phyloP scores from a whole-genome alignment of 1,284 basidiomycete genomes.

The Pseudozyma tsukubaensis region DNA sequence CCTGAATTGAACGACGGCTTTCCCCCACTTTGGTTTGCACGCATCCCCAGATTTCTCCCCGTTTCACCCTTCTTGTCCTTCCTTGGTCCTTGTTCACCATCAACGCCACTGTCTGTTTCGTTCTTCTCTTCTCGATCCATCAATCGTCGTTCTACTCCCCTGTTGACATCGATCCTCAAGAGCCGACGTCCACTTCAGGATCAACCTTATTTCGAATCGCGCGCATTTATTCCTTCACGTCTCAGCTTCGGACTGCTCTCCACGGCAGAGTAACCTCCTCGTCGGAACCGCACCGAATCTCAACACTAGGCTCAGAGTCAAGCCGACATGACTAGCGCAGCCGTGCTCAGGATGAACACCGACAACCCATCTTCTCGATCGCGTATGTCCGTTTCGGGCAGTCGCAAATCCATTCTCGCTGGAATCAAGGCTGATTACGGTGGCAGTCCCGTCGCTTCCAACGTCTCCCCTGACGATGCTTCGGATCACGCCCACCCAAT shows the following conservation, averaged over 20 bases:
- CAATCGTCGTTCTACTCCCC: neutral
- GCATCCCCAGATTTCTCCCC: too few relatives aligned
- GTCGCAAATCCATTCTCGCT: slow-evolving; percentile 43
- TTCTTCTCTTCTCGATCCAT: neutral
- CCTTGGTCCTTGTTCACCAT: too few relatives aligned
- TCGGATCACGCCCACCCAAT: slow-evolving; percentile 22
- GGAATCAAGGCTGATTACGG: slow-evolving; percentile 27
- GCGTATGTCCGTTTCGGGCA: slow-evolving; percentile 29
- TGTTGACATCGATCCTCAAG: too few relatives aligned
- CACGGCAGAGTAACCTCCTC: too few relatives aligned
- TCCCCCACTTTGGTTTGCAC: too few relatives aligned
- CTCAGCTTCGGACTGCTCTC: too few relatives aligned
- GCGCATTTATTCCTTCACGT: too few relatives aligned
- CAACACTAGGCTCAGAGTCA: neutral
- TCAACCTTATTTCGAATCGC: neutral
- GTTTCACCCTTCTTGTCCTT: too few relatives aligned
- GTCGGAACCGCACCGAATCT: neutral
- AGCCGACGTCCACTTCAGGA: neutral
- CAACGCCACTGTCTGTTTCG: neutral
- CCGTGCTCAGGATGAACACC: slow-evolving; percentile 40
- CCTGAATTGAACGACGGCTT: too few relatives aligned
- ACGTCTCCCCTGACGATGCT: slow-evolving; percentile 16
- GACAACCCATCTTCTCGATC: slow-evolving; percentile 8
- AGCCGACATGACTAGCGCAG: slow-evolving; percentile 39
- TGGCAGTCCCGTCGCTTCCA: neutral